These are phyloP conservation scores for Cercospora zeae-maydis DNA, from an alignment of 2,329 filamentous ascomycete species.

Conservation along the genomic window DNA sequence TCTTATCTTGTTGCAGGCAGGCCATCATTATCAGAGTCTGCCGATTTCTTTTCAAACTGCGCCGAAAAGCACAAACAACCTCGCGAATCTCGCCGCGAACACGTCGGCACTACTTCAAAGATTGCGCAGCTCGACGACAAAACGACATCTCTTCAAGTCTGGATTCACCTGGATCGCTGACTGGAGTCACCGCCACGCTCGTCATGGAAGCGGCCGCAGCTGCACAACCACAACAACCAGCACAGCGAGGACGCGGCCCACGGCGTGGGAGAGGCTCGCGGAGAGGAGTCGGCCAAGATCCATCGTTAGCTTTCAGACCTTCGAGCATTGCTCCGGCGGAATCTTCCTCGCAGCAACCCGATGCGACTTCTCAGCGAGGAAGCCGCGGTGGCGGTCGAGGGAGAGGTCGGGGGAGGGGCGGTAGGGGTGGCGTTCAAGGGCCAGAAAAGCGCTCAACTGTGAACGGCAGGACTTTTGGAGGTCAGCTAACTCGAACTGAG, in stretches of 20 bases:
- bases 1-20: conserved; percentile 17
- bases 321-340: conserved; percentile 33
- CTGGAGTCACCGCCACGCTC: not conserved
- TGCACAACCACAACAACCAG: conserved; percentile 7
- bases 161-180: not conserved
- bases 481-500: conserved; percentile 43
- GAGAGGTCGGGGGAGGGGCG: conserved; percentile 15
- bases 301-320: conserved; percentile 33
- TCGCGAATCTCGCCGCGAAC: not conserved
- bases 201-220: conserved; percentile 15
- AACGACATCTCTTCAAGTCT: not conserved
- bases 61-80: not conserved
- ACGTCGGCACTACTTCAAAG: not conserved
- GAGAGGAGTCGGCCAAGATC: conserved; percentile 24
- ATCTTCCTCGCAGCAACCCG: conserved; percentile 12
- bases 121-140: not conserved
- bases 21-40: conserved; percentile 22
- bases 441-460: conserved; percentile 32
- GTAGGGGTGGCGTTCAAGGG: conserved; percentile 24
- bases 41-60: conserved; percentile 7
- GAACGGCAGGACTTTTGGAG: conserved; percentile 49
- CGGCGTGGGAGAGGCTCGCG: conserved; percentile 31
- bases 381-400: conserved; percentile 13
- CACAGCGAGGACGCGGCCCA: conserved; percentile 23
- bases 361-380: conserved; percentile 12